Percentiles rank a stretch among this genome's conserved stretches.
These are phyloP conservation scores for Aspergillus pseudoterreus DNA, from an alignment of 2,329 filamentous ascomycete species.

Conservation along the genomic window DNA sequence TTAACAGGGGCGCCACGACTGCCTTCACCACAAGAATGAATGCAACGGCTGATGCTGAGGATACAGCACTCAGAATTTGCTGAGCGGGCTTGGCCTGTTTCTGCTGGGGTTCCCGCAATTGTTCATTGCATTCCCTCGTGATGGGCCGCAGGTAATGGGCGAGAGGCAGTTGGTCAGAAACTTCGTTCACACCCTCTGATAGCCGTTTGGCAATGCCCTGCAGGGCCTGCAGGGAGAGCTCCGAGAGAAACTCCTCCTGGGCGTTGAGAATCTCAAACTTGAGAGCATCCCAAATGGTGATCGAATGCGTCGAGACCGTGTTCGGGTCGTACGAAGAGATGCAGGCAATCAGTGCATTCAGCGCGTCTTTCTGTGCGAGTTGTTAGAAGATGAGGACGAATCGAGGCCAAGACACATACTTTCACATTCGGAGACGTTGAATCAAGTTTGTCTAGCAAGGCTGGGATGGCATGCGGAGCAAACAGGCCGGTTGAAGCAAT, in stretches of 20 bases:
- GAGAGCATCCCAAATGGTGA: constrained; percentile 64
- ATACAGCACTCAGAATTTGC: constrained; percentile 56
- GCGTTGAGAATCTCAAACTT: constrained; percentile 67
- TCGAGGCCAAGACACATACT: constrained; percentile 29
- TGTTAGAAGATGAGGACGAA: constrained; percentile 15
- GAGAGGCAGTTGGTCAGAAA: constrained; percentile 42
- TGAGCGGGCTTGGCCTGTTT: constrained; percentile 65
- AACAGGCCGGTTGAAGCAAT: constrained; percentile 61
- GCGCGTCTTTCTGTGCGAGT: constrained; percentile 53
- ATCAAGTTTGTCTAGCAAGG: constrained; percentile 65
- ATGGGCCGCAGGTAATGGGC: constrained; percentile 58
- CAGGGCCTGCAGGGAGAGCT: constrained; percentile 55
- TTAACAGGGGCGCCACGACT: constrained; percentile 56
- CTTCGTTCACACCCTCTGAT: constrained; percentile 40
- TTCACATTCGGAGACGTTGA: constrained; percentile 67
- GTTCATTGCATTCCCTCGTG: constrained; percentile 64
- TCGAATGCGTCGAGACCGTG: constrained; percentile 60
- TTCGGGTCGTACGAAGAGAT: constrained; percentile 56
- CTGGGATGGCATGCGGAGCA: constrained; percentile 65
- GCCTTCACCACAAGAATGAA: constrained; percentile 55
- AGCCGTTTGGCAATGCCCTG: constrained; percentile 55
- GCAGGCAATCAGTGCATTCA: constrained; percentile 60
- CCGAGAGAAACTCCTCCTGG: constrained; percentile 62
- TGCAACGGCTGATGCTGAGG: constrained; percentile 52
- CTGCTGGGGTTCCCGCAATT: constrained; percentile 64